Conservation (phyloP, 1,284 basidiomycete genomes). For the Caloboletus firmus region DNA sequence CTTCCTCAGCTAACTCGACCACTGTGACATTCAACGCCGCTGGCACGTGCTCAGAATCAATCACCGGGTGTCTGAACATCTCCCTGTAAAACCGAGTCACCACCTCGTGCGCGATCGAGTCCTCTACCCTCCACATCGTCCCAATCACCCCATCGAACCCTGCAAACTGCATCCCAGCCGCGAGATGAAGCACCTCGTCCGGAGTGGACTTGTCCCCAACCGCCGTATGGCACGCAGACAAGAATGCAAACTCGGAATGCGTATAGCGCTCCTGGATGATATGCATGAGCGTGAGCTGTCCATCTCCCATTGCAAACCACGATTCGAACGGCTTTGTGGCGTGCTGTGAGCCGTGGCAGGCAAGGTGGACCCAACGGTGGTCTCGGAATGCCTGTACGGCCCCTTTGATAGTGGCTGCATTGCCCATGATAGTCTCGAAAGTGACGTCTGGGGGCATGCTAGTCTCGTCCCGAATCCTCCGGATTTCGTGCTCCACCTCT, state of each 20-base stretch:
- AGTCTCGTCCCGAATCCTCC: not conserved
- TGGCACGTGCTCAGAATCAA: slow-evolving; percentile 1
- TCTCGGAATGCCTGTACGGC: not conserved
- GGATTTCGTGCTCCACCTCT: not conserved
- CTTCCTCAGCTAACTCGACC: not conserved
- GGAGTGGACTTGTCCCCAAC: not conserved
- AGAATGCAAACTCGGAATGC: not conserved
- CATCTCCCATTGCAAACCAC: not conserved
- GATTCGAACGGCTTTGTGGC: not conserved
- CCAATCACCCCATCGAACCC: not conserved
- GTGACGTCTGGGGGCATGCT: not conserved
- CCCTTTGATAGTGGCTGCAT: not conserved
- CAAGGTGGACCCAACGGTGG: not conserved
- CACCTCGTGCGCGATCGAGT: not conserved
- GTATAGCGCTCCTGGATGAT: slow-evolving; percentile 2
- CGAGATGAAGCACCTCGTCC: not conserved
- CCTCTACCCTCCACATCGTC: not conserved
- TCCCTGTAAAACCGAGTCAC: slow-evolving; percentile 5
- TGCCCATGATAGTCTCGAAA: not conserved
- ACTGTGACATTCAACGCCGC: not conserved
- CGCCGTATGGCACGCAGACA: not conserved
- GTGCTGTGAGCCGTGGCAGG: not conserved
- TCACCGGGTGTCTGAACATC: not conserved
- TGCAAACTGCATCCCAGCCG: not conserved
- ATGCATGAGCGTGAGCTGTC: not conserved